Base-by-base conservation (phyloP, 441 rosid species). In the Manihot esculenta region DNA sequence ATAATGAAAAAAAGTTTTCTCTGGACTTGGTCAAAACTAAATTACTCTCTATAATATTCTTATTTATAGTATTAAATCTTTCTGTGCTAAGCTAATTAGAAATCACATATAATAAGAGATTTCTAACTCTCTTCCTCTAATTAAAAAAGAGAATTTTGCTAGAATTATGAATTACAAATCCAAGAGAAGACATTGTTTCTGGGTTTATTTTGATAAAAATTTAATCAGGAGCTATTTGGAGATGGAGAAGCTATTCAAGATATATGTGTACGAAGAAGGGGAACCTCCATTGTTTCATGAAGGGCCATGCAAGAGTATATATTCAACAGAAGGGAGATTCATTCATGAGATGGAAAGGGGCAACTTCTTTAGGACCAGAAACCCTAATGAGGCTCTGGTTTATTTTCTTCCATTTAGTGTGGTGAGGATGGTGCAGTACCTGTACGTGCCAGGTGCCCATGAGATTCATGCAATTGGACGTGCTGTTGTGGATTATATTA, bases 341-440 rank as follows among this genome's bases (percentile, higher is more conserved):
- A 93, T 93, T 50, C 76, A 67, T 48, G 96, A 88, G 75, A 71
- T 93, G 72, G 96, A 91, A 76, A 86, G 76, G 13, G 86, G 77
- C 0, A 61, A 64, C 11, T 50, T 24, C 1, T 91, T 83, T 45
- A 81, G 84, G 69, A 85, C 93, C 5, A 69, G 57, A 51, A 85
- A 91, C 45, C 84, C 93, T 0, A 59, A 78, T 1, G 75, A 72
- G 24, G 94, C 98, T 24, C 84, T 82, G 11, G 91, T 83, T n/a
- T 89, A 79, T 77, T 93, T 89, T 77, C 72, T 93, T 67, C 97
- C 98, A 1, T 89, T 89, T 70, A 93, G 91, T 67, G 94, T 89
- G 33, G 61, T 88, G 1, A 81, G 78, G 86, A 74, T 91, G 84
- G 98, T 91, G 21, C 65, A 66, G 66, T 87, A 89, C 72, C 75